Evolutionary conservation across 176 grass and related monocot species (phyloP).

Genomic region (Juncus effusus): DNA sequence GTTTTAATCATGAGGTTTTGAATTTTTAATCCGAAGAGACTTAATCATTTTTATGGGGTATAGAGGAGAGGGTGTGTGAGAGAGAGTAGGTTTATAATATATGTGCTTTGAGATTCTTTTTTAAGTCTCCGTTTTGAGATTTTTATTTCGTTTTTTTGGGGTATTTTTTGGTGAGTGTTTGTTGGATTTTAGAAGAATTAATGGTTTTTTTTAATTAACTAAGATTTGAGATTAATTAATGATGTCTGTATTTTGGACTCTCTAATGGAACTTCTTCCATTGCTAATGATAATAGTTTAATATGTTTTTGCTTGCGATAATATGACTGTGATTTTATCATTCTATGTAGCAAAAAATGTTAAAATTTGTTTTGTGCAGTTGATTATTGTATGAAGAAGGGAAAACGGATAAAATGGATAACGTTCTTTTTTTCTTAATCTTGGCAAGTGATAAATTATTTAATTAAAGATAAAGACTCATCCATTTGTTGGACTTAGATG

Average conservation of each 20-base stretch:
- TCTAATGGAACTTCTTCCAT: not conserved
- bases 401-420: not conserved
- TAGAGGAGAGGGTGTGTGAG: conserved; percentile 14
- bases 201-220: conserved; percentile 18
- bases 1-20: conserved; percentile 1
- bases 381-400: not conserved
- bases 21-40: conserved; percentile 5
- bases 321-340: not conserved
- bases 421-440: not conserved
- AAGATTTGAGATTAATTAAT: conserved; percentile 10
- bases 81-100: conserved; percentile 18
- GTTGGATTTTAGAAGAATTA: not conserved
- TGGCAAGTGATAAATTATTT: conserved; percentile 15
- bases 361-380: not conserved
- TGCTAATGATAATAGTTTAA: not conserved
- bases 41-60: conserved; percentile 15
- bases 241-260: conserved; percentile 19
- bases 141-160: conserved; percentile 7
- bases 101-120: conserved; percentile 23
- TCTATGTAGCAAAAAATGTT: not conserved
- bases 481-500: not conserved
- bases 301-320: not conserved
- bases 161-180: conserved; percentile 7
- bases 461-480: conserved; percentile 3
- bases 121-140: not conserved